phyloP scores from a whole-genome alignment of 306 rosid species.

The Sophora flavescens region DNA sequence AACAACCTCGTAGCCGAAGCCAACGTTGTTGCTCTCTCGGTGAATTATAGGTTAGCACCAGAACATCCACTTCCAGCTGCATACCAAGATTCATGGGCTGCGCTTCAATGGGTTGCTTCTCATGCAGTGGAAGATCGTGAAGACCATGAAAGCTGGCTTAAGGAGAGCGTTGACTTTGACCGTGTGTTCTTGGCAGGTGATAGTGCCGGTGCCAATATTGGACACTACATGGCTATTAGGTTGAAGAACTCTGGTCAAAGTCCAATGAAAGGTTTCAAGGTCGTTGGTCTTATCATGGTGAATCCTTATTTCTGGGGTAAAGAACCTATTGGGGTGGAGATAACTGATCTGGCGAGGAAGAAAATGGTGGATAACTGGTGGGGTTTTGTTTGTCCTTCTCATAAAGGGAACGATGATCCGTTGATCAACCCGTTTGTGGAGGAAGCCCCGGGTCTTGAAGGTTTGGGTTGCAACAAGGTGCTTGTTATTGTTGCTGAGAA shows the following conservation, averaged over 20 bases:
- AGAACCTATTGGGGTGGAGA: conserved; percentile 69
- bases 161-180: conserved; percentile 56
- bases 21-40: conserved; percentile 61
- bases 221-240: conserved; percentile 66
- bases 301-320: conserved; percentile 92
- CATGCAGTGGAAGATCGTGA: conserved; percentile 27
- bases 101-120: conserved; percentile 68
- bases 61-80: conserved; percentile 84
- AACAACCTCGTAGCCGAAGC: conserved; percentile 68
- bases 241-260: conserved; percentile 33
- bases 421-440: conserved; percentile 79
- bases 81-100: conserved; percentile 74
- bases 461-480: conserved; percentile 56
- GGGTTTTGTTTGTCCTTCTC: conserved; percentile 79
- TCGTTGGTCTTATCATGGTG: conserved; percentile 61
- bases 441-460: conserved; percentile 66
- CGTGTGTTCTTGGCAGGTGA: conserved; percentile 77
- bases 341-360: conserved; percentile 52
- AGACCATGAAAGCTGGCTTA: conserved; percentile 61
- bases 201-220: conserved; percentile 82
- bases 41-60: conserved; percentile 75
- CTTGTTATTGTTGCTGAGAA: conserved; percentile 68
- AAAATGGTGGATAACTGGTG: conserved; percentile 88
- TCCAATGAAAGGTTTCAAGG: conserved; percentile 42
- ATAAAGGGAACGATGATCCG: conserved; percentile 68